Evolutionary conservation across 1,139 yeast species (phyloP).

Genomic region (Kodamaea alishanica): DNA sequence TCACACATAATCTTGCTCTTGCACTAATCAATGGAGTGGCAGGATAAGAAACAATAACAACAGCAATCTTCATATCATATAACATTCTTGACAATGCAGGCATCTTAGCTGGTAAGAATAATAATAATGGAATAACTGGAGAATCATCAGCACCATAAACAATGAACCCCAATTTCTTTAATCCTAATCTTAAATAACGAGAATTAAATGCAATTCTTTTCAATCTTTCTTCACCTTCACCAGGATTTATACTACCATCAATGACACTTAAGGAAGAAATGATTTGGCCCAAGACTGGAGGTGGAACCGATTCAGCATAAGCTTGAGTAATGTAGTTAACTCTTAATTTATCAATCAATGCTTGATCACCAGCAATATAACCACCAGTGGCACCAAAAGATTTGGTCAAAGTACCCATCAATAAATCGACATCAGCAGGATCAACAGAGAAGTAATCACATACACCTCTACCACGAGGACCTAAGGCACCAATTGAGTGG

Average conservation of each 20-base stretch:
- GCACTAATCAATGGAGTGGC: conserved; percentile 92
- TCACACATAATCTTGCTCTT: conserved; percentile 89
- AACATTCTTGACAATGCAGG: conserved; percentile 85
- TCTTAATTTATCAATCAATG: conserved; percentile 69
- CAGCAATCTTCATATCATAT: conserved; percentile 78
- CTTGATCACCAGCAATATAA: conserved; percentile 73
- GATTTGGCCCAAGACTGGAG: conserved; percentile 89
- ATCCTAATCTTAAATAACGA: conserved; percentile 84
- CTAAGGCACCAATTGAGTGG: conserved; percentile 97
- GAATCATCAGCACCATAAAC: conserved; percentile 95
- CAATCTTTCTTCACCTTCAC: conserved; percentile 89
- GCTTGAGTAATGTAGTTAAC: conserved; percentile 67
- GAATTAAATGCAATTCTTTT: conserved; percentile 94
- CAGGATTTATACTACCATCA: conserved; percentile 78
- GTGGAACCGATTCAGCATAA: conserved; percentile 83
- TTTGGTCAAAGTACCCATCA: conserved; percentile 97
- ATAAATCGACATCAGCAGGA: conserved; percentile 72
- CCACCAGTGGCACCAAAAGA: conserved; percentile 99
- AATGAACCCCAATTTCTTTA: conserved; percentile 88
- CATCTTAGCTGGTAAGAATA: conserved; percentile 91
- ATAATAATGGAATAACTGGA: conserved; percentile 86
- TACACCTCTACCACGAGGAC: conserved; percentile 89
- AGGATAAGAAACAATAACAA: conserved; percentile 95
- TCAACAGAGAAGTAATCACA: conserved; percentile 87
- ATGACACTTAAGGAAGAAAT: conserved; percentile 75